Evolutionary conservation across 441 rosid species (phyloP), one percentile per base, ranked within the genome.

Genomic region (Raphanus hybrid): DNA sequence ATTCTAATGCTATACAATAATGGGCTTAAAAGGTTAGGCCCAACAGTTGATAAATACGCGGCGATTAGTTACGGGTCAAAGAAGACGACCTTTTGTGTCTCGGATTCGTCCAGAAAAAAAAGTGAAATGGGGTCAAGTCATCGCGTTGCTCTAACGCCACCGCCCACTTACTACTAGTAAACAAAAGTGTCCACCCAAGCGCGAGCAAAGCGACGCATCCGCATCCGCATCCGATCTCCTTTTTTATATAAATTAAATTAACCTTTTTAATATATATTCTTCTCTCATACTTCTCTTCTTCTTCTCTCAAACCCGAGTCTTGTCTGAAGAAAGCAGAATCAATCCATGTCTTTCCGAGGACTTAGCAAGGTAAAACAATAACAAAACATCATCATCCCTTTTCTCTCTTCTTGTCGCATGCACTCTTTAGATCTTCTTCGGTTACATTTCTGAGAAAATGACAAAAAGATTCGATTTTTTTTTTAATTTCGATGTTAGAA

Each of bases 131-230:
- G 37, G 60, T 75, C 37, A 62, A 45, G 8, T 16, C 11, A 4
- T 68, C 71, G 82, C 82, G 82, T 78, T 78, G 67, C 18, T 63
- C 66, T 73, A 73, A 78, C 82, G 82, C 82, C 82, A 78, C 78
- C 78, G 74, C 57, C 78, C 70, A 68, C 50, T 59, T 77, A 10
- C 27, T 45, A 11, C 8, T 14, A 61, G 48, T 12, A 48, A 73
- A 37, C 64, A 60, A 59, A 78, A 67, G 68, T 37, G 76, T 76
- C 50, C 70, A 76, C 52, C 57, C 50, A 58, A 72, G 68, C 52
- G 57, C 48, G 63, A 67, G 57, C 75, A 32, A 76, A 77, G 68
- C 76, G 73, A 50, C 82, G 78, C 76, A 57, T 77, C 80, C 75
- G 5, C 34, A 29, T 23, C 26, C 26, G 78, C 71, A 57, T 71